Percentiles rank a stretch among this genome's conserved stretches.
Evolutionary conservation across 164 flowering plant genomes (phyloP).

Genomic region (Echeveria elegans): DNA sequence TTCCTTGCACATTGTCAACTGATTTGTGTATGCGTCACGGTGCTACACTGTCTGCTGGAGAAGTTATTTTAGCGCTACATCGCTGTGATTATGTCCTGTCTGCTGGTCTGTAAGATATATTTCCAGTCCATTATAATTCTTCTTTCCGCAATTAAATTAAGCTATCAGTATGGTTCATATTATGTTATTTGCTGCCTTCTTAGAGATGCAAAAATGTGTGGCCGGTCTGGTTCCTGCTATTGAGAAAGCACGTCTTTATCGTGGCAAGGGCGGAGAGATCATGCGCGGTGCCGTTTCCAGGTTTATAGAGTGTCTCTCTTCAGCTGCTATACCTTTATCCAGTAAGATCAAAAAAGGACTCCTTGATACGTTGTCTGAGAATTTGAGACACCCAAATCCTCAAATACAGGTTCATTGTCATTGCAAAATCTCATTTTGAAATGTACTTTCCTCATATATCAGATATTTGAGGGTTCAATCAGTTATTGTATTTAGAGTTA

Average conservation of each 20-base stretch:
- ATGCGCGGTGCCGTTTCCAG: slow-evolving; percentile 94
- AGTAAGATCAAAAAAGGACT: slow-evolving; percentile 53
- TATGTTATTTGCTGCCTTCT: background rate
- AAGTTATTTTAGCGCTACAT: slow-evolving; percentile 71
- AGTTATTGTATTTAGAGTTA: background rate
- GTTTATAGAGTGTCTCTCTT: slow-evolving; percentile 67
- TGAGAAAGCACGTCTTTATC: slow-evolving; percentile 96
- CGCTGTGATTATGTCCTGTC: slow-evolving; percentile 39
- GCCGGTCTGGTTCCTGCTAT: slow-evolving; percentile 86
- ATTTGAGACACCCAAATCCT: slow-evolving; percentile 89
- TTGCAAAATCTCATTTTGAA: background rate
- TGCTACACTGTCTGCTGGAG: slow-evolving; percentile 85
- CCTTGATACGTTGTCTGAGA: slow-evolving; percentile 76
- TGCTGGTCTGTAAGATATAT: slow-evolving; percentile 33
- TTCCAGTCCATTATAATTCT: background rate
- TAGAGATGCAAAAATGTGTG: slow-evolving; percentile 66
- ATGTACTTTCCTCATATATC: background rate
- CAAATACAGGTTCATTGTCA: slow-evolving; percentile 63
- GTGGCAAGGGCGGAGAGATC: slow-evolving; percentile 98
- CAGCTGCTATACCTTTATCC: slow-evolving; percentile 35
- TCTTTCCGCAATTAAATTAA: background rate
- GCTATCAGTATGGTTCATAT: background rate
- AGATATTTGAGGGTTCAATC: background rate
- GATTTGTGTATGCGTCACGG: slow-evolving; percentile 97
- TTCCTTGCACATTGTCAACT: slow-evolving; percentile 78